Base-by-base conservation (phyloP, 768 basidiomycete species). In the Mycena crocata region DNA sequence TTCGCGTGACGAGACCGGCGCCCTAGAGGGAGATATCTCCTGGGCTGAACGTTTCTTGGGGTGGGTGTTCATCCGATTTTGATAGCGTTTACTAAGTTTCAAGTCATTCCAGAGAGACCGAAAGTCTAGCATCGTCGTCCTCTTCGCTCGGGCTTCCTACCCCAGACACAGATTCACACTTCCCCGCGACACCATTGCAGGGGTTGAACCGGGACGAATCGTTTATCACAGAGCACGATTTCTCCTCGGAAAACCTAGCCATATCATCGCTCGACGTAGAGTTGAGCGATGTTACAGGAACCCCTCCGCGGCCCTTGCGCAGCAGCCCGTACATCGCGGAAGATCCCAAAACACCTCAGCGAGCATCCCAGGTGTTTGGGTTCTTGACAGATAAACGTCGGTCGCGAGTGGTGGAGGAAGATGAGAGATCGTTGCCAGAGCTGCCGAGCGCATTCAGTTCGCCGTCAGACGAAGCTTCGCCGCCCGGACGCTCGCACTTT, bases 251-350 rank as follows among this genome's bases (percentile, higher is more conserved):
- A 60, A 80, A 84, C 71, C 85, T 85, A 5, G 83, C 83, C 24
- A 89, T 93, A 48, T 91, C 90, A 7, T 94, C 93, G 0, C 84
- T 93, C 80, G 89, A 91, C 64, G 93, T 93, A 5, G 92, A 93
- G 72, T 80, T 88, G 55, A 92, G 91, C 74, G 78, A 81, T 24
- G 79, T 78, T 15, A 77, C 81, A 26, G 86, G 89, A 57, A 76
- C 74, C n/a, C 75, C 77, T 44, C 72, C 77, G 23, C 71, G 57
- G 65, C 72, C 59, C 64, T 64, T 50, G 62, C 44, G 66, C 37
- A 74, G 73, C 40, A 69, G 61, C 35, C 80, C 83, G 15, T 81
- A 84, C 66, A 70, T 64, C 28, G 73, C 67, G 58, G 72, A 75
- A 28, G 81, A 84, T 42, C 81, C 85, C 6, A 80, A 78, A 61